A percentile compares a stretch with the other conserved stretches of the same genome.
phyloP scores from a whole-genome alignment of 768 basidiomycete genomes.

The Panellus pusillus region DNA sequence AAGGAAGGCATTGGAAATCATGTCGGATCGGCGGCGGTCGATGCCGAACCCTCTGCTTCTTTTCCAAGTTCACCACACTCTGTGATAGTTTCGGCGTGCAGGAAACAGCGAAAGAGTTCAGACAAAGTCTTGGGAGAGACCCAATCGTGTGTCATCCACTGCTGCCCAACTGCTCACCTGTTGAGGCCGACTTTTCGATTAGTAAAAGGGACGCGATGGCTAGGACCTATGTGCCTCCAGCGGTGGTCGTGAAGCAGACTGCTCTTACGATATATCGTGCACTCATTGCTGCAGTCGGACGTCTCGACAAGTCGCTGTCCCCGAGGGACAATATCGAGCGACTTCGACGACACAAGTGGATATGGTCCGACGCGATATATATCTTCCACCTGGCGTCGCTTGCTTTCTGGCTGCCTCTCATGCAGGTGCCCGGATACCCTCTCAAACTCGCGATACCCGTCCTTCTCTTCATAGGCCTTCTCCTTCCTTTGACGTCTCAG shows the following conservation, averaged over 20 bases:
- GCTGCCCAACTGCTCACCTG: too few species aligned
- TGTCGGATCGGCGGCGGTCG: too few species aligned
- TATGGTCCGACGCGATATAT: slow-evolving; percentile 58
- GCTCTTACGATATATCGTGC: slow-evolving; percentile 36
- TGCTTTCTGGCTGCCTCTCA: slow-evolving; percentile 69
- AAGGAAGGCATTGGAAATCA: too few species aligned
- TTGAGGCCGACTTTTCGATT: not conserved
- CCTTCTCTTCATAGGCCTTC: slow-evolving; percentile 64
- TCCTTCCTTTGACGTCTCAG: slow-evolving; percentile 85
- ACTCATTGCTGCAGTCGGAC: slow-evolving; percentile 58
- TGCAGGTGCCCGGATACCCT: slow-evolving; percentile 69
- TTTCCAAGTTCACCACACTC: too few species aligned
- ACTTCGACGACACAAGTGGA: slow-evolving; percentile 58
- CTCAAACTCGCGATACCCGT: slow-evolving; percentile 76
- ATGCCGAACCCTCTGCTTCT: too few species aligned
- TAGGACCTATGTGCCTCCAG: slow-evolving; percentile 7
- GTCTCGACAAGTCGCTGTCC: slow-evolving; percentile 77
- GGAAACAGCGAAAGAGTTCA: too few species aligned
- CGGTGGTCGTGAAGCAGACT: slow-evolving; percentile 3
- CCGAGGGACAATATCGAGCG: slow-evolving; percentile 64
- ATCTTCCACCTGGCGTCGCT: slow-evolving; percentile 64
- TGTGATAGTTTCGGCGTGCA: too few species aligned
- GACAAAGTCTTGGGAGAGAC: too few species aligned
- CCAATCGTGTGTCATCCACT: not conserved
- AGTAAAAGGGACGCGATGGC: slow-evolving; percentile 12